phyloP scores from a whole-genome alignment of 352 stramenopile genomes.

The Aphanomyces cochlioides region DNA sequence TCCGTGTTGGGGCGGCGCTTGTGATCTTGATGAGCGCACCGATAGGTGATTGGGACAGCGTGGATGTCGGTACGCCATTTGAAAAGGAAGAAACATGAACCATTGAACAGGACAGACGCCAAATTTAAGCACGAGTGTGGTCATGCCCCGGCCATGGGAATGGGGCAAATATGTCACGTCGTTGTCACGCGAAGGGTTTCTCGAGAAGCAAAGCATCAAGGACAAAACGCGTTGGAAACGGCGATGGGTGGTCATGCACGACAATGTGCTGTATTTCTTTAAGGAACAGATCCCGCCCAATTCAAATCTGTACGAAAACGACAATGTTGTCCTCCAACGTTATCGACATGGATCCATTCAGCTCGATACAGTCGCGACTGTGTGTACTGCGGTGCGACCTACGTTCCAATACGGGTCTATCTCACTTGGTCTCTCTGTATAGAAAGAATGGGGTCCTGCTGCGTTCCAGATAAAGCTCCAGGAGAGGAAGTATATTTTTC shows the following conservation, averaged over 20 bases:
- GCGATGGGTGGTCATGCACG: conserved; percentile 85
- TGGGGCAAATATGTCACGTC: conserved; percentile 32
- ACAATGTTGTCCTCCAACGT: conserved; percentile 1
- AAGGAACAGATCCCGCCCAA: conserved; percentile 60
- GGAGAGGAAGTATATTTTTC: conserved; percentile 71
- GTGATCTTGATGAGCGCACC: conserved; percentile 14
- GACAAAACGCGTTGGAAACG: conserved; percentile 65
- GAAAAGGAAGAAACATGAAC: neutral
- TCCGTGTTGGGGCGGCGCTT: neutral
- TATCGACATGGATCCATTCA: conserved; percentile 41
- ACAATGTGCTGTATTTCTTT: conserved; percentile 82
- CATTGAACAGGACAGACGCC: neutral
- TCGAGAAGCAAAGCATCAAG: conserved; percentile 81
- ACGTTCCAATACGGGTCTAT: too few species aligned
- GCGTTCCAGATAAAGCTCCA: conserved; percentile 82
- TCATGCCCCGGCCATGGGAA: conserved; percentile 18
- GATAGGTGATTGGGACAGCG: neutral
- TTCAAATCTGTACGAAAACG: conserved; percentile 10
- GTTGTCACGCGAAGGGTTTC: conserved; percentile 67
- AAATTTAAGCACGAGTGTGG: conserved; percentile 24
- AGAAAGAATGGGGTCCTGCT: conserved; percentile 79
- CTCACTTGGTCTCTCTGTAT: conserved; percentile 27
- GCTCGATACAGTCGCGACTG: conserved; percentile 78
- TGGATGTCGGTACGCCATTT: neutral
- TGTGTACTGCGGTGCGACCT: conserved; percentile 68